Percentiles rank a stretch among this genome's conserved stretches.
phyloP scores from a whole-genome alignment of 2,329 filamentous ascomycete genomes.

The Lasiodiplodia theobromae region DNA sequence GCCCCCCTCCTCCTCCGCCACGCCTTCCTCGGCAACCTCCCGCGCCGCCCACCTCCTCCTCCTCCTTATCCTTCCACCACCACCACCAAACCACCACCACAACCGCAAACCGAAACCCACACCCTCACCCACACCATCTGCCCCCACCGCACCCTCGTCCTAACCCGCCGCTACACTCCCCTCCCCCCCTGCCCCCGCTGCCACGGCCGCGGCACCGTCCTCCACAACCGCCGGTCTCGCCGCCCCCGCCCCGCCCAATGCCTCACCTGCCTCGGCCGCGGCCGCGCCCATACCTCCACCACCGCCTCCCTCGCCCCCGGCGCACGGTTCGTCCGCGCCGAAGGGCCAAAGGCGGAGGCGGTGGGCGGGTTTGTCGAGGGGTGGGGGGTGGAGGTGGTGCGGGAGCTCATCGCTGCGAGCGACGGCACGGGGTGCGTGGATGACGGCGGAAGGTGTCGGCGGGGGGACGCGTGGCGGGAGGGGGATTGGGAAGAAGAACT shows the following conservation, averaged over 20 bases:
- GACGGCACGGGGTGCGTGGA: not conserved
- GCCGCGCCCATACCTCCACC: not conserved
- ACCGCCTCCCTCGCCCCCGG: too few species aligned
- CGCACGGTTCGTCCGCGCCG: not conserved
- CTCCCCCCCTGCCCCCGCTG: not conserved
- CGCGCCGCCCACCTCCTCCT: not conserved
- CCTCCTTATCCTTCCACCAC: too few species aligned
- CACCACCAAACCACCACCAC: too few species aligned
- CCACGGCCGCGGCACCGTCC: too few species aligned
- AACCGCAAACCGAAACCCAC: not conserved
- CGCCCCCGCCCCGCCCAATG: not conserved
- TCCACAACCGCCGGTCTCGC: too few species aligned
- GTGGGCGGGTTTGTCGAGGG: not conserved
- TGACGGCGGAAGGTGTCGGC: not conserved
- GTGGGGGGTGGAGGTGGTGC: not conserved
- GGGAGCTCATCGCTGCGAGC: too few species aligned
- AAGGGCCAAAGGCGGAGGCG: not conserved
- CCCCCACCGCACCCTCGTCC: not conserved
- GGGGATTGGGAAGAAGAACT: not conserved
- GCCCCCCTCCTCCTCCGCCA: slow-evolving; percentile 1
- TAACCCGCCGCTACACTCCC: not conserved
- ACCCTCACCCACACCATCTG: not conserved
- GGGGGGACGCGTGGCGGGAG: not conserved
- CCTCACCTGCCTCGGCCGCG: not conserved
- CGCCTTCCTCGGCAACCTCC: slow-evolving; percentile 6